phyloP scores from a whole-genome alignment of 306 rosid species.

The Vigna hirtella region DNA sequence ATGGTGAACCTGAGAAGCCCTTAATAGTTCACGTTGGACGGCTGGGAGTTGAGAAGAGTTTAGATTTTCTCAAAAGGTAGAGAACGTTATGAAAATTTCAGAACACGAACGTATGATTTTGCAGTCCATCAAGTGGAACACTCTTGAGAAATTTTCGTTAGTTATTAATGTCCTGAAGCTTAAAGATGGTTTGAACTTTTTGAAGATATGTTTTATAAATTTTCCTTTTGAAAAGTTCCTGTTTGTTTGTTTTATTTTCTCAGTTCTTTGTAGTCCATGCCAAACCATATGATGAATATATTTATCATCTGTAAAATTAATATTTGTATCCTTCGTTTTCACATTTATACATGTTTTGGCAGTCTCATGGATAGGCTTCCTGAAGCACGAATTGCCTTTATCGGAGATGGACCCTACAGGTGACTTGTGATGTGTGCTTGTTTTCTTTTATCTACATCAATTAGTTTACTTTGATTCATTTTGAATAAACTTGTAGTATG shows the following conservation, averaged over 20 bases:
- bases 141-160: constrained; percentile 16
- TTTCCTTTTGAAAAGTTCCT: background rate
- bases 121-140: background rate
- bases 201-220: constrained; percentile 13
- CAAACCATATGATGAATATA: background rate
- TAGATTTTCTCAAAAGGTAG: constrained; percentile 93
- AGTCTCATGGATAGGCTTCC: constrained; percentile 94
- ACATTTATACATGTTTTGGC: constrained; percentile 56
- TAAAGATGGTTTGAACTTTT: constrained; percentile 35
- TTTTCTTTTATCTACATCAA: constrained; percentile 17
- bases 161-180: constrained; percentile 21
- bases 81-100: constrained; percentile 26
- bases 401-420: constrained; percentile 99
- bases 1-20: constrained; percentile 94
- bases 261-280: background rate
- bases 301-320: constrained; percentile 14
- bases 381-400: constrained; percentile 84
- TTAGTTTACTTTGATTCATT: background rate
- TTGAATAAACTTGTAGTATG: background rate
- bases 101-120: background rate
- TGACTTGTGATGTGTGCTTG: constrained; percentile 40
- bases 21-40: constrained; percentile 94
- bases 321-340: constrained; percentile 14
- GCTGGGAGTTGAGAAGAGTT: constrained; percentile 96
- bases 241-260: constrained; percentile 2